phyloP scores from a whole-genome alignment of 1,139 yeast species.

The Insectozyma bohioensis region DNA sequence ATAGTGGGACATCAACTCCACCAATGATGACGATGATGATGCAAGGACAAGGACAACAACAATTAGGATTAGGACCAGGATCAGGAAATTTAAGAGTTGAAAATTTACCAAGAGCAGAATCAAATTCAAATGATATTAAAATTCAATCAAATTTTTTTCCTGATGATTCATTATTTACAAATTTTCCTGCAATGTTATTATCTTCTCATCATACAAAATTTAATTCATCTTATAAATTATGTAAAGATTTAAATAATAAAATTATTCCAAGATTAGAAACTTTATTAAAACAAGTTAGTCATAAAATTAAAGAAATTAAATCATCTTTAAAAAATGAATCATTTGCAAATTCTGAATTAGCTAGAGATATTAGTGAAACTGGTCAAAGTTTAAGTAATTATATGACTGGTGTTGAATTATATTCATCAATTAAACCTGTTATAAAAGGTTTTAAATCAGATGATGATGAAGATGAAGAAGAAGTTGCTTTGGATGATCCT shows the following conservation, averaged over 20 bases:
- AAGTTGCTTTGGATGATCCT: slow-evolving; percentile 39
- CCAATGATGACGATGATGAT: slow-evolving; percentile 6
- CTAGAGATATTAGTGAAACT: slow-evolving; percentile 41
- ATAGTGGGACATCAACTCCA: slow-evolving; percentile 8
- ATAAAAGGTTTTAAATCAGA: slow-evolving; percentile 22
- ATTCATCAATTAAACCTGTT: slow-evolving; percentile 30
- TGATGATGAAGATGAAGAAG: slow-evolving; percentile 24
- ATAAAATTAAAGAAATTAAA: slow-evolving; percentile 45
- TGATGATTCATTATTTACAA: slow-evolving; percentile 32
- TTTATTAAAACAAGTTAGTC: slow-evolving; percentile 35
- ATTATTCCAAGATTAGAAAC: slow-evolving; percentile 41
- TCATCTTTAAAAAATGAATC: slow-evolving; percentile 43
- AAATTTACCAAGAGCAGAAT: slow-evolving; percentile 3
- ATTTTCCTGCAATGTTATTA: slow-evolving; percentile 35
- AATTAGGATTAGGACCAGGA: slow-evolving; percentile 1
- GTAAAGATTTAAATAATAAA: slow-evolving; percentile 33
- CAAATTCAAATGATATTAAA: slow-evolving; percentile 25
- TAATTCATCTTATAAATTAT: slow-evolving; percentile 28
- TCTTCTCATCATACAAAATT: slow-evolving; percentile 37
- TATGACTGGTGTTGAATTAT: slow-evolving; percentile 34
- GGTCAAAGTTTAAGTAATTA: slow-evolving; percentile 36
- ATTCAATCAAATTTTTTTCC: slow-evolving; percentile 52
- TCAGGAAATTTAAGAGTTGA: slow-evolving; percentile 4
- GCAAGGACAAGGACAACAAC: too few species aligned
- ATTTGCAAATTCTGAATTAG: slow-evolving; percentile 38